These are phyloP conservation scores for Starmerella kuoi DNA, from an alignment of 805 yeast genomes.

Conservation along the genomic window DNA sequence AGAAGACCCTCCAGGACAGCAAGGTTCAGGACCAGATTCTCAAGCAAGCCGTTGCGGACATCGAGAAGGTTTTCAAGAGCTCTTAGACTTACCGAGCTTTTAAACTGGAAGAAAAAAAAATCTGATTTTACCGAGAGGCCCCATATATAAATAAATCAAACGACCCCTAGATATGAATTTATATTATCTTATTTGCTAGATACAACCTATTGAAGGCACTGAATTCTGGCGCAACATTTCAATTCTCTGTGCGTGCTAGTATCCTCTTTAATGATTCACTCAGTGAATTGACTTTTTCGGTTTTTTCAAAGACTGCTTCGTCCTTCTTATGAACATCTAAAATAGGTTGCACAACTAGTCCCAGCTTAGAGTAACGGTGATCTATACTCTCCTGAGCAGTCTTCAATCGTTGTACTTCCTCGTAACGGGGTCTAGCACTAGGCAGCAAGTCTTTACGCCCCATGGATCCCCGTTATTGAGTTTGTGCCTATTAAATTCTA, in stretches of 20 bases:
- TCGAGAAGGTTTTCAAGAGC: slow-evolving; percentile 62
- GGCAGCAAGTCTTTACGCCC: neutral
- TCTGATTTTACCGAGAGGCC: neutral
- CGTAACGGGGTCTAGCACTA: slow-evolving; percentile 1
- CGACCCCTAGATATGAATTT: neutral
- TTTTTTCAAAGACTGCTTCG: neutral
- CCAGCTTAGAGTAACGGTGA: slow-evolving; percentile 9
- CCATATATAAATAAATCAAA: neutral
- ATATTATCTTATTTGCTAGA: neutral
- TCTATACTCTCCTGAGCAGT: slow-evolving; percentile 4
- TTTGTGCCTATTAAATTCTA: no score
- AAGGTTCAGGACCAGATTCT: slow-evolving; percentile 89
- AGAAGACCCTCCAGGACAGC: slow-evolving; percentile 69
- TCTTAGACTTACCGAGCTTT: slow-evolving; percentile 6
- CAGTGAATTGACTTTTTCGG: neutral
- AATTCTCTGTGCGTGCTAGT: neutral
- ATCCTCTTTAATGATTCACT: neutral
- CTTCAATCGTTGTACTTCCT: slow-evolving; percentile 8
- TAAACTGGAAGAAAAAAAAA: neutral
- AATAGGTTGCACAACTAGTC: slow-evolving; percentile 7
- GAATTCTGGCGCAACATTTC: neutral
- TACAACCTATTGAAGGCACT: neutral
- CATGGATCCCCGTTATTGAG: no score
- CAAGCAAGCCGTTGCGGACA: slow-evolving; percentile 80
- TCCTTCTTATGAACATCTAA: slow-evolving; percentile 6